A percentile compares a stretch with the other conserved stretches of the same genome.
These are phyloP conservation scores for Calonectria hawksworthii DNA, from an alignment of 2,329 filamentous ascomycete species.

Conservation along the genomic window DNA sequence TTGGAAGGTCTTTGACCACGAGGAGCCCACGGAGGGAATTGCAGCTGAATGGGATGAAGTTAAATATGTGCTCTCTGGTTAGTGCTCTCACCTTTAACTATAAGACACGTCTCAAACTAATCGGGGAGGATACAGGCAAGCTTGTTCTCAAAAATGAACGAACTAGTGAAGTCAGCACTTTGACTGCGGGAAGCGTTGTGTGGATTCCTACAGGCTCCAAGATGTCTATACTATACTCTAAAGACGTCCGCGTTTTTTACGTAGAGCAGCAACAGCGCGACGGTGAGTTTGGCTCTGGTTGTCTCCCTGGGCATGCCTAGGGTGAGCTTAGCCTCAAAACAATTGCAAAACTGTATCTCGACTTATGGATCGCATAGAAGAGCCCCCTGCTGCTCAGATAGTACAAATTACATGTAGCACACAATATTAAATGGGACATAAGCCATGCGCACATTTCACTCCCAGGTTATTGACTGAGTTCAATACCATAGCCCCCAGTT, in stretches of 20 bases:
- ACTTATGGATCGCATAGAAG: no score
- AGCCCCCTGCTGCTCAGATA: no score
- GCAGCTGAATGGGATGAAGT: background rate
- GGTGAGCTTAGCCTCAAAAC: no score
- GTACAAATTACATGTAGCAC: no score
- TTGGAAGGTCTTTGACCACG: background rate
- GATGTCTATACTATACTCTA: background rate
- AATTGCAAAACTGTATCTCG: no score
- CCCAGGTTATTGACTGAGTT: no score
- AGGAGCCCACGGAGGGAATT: background rate
- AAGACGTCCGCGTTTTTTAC: background rate
- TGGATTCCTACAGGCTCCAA: background rate
- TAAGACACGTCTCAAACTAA: no score
- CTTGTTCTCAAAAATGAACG: background rate
- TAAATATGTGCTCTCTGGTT: background rate
- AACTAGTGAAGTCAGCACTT: background rate
- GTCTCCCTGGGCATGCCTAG: background rate
- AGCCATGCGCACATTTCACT: no score
- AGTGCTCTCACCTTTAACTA: background rate
- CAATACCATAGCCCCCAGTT: no score
- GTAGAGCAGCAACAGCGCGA: background rate
- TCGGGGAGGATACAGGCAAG: background rate
- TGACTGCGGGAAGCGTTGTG: background rate
- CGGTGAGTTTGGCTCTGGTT: background rate
- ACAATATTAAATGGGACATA: no score